phyloP scores from a whole-genome alignment of 768 basidiomycete species.

The Amyloporia xantha region DNA sequence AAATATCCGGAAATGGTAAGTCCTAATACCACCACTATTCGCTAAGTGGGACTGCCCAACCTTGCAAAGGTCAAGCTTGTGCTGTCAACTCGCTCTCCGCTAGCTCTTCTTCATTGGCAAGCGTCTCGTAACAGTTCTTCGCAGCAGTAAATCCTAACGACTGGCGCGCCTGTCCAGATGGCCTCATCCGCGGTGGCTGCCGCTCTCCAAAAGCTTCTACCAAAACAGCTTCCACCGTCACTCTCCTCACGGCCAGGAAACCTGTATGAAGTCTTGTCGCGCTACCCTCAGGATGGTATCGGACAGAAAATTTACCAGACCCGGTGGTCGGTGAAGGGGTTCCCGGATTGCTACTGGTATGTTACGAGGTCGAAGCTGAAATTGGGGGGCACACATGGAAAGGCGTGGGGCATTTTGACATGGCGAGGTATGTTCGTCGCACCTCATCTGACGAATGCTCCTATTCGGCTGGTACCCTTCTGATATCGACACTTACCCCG shows the following conservation, averaged over 20 bases:
- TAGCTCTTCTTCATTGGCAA: too few species aligned
- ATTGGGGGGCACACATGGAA: conserved; percentile 67
- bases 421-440: conserved; percentile 63
- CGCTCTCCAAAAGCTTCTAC: conserved; percentile 51
- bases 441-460: too few species aligned
- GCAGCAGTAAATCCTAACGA: too few species aligned
- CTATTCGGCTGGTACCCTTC: background rate
- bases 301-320: conserved; percentile 66
- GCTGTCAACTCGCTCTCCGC: too few species aligned
- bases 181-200: conserved; percentile 13
- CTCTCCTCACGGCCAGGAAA: conserved; percentile 53
- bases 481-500: background rate
- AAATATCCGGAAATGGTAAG: too few species aligned
- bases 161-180: too few species aligned
- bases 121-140: too few species aligned
- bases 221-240: conserved; percentile 50
- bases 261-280: conserved; percentile 67
- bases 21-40: too few species aligned
- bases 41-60: too few species aligned
- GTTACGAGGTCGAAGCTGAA: conserved; percentile 71
- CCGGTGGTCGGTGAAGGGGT: conserved; percentile 67
- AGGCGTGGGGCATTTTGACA: conserved; percentile 73
- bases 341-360: conserved; percentile 65
- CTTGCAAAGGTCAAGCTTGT: too few species aligned
- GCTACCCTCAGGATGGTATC: conserved; percentile 58